phyloP scores from a whole-genome alignment of 306 rosid species.

The Cucumis cinereus region DNA sequence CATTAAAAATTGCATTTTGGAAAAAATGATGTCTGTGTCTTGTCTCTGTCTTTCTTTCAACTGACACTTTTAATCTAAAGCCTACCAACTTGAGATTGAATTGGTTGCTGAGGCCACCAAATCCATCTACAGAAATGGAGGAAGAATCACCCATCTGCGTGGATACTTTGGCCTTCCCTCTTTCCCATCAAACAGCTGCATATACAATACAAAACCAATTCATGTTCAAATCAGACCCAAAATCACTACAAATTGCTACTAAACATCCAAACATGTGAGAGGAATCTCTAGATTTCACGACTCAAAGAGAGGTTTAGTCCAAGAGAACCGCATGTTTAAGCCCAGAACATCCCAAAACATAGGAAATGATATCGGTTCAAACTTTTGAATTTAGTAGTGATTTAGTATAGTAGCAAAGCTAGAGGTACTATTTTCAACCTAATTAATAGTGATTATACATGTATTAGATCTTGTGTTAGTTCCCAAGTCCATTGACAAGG shows the following conservation, averaged over 20 bases:
- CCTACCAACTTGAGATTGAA: not conserved
- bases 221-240: not conserved
- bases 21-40: not conserved
- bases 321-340: not conserved
- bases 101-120: not conserved
- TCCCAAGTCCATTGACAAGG: not conserved
- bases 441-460: not conserved
- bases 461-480: not conserved
- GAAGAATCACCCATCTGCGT: conserved; percentile 84
- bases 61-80: not conserved
- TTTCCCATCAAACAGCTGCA: conserved; percentile 92
- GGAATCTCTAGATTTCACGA: not conserved
- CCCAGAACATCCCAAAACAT: not conserved
- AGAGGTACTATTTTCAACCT: not conserved
- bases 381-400: not conserved
- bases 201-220: not conserved
- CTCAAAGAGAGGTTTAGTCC: not conserved
- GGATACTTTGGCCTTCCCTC: conserved; percentile 89
- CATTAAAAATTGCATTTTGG: not conserved
- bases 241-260: not conserved
- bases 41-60: not conserved
- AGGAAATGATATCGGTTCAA: not conserved
- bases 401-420: not conserved
- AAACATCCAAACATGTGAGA: not conserved
- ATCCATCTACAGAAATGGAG: conserved; percentile 61